Conservation (phyloP, 1,284 basidiomycete species). For the Meira miltonrushii region DNA sequence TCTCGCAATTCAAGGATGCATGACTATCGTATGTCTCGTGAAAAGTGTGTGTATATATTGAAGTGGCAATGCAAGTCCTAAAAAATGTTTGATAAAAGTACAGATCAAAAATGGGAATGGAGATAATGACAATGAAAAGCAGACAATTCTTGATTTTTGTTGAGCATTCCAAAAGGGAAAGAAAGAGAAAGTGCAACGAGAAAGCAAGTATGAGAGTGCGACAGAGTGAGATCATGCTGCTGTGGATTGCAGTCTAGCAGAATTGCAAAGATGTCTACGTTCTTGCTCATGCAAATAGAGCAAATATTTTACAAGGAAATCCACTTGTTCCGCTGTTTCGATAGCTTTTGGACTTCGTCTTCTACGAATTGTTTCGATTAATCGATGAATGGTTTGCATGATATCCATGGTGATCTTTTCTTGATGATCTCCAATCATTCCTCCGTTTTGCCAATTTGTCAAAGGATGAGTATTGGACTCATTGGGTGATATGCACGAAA, state of each 20-base stretch:
- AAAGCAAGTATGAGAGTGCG: neutral
- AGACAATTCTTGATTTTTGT: neutral
- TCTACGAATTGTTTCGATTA: conserved; percentile 40
- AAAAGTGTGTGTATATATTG: no score
- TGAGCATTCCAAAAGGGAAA: neutral
- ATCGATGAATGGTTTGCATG: conserved; percentile 9
- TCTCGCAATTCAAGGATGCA: no score
- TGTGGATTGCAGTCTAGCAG: no score
- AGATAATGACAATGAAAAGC: no score
- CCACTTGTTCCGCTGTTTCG: conserved; percentile 50
- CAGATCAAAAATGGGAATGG: no score
- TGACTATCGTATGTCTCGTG: no score
- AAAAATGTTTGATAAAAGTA: no score
- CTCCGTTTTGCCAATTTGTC: neutral
- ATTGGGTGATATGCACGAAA: neutral
- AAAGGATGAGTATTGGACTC: neutral
- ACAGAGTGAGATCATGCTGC: neutral
- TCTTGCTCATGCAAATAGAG: no score
- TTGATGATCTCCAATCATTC: neutral
- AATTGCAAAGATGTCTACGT: no score
- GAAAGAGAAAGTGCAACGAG: neutral
- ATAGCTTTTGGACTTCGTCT: conserved; percentile 47
- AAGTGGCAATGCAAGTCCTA: no score
- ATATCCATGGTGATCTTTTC: neutral
- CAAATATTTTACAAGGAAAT: conserved; percentile 30